These are phyloP conservation scores for Candida stauntonica DNA, from an alignment of 805 yeast species.

Conservation along the genomic window DNA sequence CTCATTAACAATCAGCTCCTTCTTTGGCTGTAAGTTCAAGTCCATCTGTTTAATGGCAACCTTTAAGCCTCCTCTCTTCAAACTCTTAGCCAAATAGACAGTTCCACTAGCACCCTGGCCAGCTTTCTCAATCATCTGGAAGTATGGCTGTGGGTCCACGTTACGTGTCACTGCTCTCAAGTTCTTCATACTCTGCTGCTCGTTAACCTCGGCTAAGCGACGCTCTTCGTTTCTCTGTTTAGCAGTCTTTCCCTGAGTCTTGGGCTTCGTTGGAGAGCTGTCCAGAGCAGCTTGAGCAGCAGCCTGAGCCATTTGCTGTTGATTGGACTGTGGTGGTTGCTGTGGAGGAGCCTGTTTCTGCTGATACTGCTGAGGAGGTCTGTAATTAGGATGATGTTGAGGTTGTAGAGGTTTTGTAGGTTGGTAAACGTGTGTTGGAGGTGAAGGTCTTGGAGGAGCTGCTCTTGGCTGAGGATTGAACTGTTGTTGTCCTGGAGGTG, in stretches of 20 bases:
- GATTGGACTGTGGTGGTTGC: slow-evolving; percentile 14
- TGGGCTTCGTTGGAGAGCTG: slow-evolving; percentile 18
- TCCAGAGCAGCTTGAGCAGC: slow-evolving; percentile 35
- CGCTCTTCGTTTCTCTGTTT: slow-evolving; percentile 40
- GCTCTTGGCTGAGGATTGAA: slow-evolving; percentile 18
- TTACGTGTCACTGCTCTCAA: slow-evolving; percentile 76
- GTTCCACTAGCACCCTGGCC: slow-evolving; percentile 99
- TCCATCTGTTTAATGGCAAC: slow-evolving; percentile 98
- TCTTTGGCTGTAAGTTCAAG: slow-evolving; percentile 83
- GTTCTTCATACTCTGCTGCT: slow-evolving; percentile 79
- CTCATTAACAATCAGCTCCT: slow-evolving; percentile 93
- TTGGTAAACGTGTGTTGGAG: slow-evolving; percentile 9
- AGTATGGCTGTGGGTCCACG: slow-evolving; percentile 80
- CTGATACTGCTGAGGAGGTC: slow-evolving; percentile 10
- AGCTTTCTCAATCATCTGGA: slow-evolving; percentile 73
- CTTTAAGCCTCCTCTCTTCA: slow-evolving; percentile 50
- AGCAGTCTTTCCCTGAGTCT: slow-evolving; percentile 23
- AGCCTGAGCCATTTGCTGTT: slow-evolving; percentile 26
- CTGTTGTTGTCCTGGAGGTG: slow-evolving; percentile 5
- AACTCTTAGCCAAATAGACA: slow-evolving; percentile 77
- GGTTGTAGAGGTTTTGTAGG: slow-evolving; percentile 25
- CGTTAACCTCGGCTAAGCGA: slow-evolving; percentile 66
- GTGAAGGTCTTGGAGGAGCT: slow-evolving; percentile 18
- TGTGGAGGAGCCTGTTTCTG: slow-evolving; percentile 17
- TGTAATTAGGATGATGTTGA: slow-evolving; percentile 25